A percentile compares a stretch with the other conserved stretches of the same genome.
phyloP scores from a whole-genome alignment of 768 basidiomycete genomes.

The Hypholoma fasciculare region DNA sequence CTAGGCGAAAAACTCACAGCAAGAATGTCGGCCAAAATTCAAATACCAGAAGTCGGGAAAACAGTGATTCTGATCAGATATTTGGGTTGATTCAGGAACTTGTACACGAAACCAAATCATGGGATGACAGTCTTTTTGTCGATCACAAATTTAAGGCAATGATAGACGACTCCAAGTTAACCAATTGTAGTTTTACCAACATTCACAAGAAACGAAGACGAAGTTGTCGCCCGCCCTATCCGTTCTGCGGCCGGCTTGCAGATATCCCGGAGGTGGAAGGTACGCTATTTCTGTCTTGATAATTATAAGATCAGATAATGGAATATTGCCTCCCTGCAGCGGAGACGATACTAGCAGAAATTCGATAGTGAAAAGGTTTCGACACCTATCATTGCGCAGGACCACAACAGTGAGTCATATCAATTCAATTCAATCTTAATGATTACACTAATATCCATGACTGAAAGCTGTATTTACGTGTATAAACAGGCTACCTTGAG shows the following conservation, averaged over 20 bases:
- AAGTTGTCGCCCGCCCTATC: neutral
- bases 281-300: neutral
- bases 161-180: slow-evolving; percentile 31
- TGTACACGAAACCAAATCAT: slow-evolving; percentile 48
- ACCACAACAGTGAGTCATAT: no score
- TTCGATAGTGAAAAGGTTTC: no score
- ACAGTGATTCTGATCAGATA: slow-evolving; percentile 26
- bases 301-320: neutral
- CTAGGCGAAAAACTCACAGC: neutral
- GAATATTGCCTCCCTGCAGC: neutral
- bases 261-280: slow-evolving; percentile 6
- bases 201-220: neutral
- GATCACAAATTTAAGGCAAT: slow-evolving; percentile 47
- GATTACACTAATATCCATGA: no score
- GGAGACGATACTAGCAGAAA: no score
- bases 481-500: no score
- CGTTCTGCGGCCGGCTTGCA: neutral
- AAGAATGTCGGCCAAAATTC: neutral
- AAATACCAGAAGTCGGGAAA: neutral
- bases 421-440: no score
- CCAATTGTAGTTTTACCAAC: neutral
- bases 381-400: no score
- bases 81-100: slow-evolving; percentile 47
- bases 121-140: slow-evolving; percentile 50
- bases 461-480: no score